Evolutionary conservation across 1,284 basidiomycete species (phyloP).

Genomic region (Heimioporus retisporus): DNA sequence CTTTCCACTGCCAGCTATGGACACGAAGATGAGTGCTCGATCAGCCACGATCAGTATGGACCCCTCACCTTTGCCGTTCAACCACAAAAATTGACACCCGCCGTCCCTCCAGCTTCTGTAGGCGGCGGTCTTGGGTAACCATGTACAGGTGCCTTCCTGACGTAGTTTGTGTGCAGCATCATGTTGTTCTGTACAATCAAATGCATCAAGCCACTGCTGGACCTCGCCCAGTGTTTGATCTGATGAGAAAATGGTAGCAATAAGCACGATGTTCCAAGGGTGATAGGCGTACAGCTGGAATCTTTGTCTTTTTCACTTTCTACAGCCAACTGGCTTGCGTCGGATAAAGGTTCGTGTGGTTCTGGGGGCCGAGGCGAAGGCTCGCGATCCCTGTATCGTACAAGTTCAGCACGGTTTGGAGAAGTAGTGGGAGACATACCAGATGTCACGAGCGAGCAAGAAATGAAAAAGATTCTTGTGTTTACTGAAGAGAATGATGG

Average conservation of each 20-base stretch:
- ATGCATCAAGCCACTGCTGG: neutral
- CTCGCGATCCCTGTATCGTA: neutral
- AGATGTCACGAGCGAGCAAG: neutral
- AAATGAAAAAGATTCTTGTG: neutral
- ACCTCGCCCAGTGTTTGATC: conserved; percentile 1
- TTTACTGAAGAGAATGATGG: neutral
- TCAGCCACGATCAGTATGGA: neutral
- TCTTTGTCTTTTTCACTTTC: neutral
- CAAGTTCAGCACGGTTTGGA: neutral
- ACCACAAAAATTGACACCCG: neutral
- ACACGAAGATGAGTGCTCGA: neutral
- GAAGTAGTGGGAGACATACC: neutral
- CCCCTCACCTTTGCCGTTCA: conserved; percentile 1
- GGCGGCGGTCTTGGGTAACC: neutral
- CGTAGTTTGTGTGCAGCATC: neutral
- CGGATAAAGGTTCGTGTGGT: neutral
- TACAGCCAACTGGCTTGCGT: neutral
- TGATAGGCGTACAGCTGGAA: neutral
- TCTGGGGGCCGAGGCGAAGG: too few relatives aligned
- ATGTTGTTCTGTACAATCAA: conserved; percentile 1
- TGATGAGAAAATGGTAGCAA: neutral
- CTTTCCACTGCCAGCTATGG: conserved; percentile 5
- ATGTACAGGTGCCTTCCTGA: neutral
- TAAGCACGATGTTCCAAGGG: neutral
- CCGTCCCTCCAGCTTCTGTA: conserved; percentile 4